Conservation (phyloP, 1,284 basidiomycete genomes). For the Puccinia triticina region DNA sequence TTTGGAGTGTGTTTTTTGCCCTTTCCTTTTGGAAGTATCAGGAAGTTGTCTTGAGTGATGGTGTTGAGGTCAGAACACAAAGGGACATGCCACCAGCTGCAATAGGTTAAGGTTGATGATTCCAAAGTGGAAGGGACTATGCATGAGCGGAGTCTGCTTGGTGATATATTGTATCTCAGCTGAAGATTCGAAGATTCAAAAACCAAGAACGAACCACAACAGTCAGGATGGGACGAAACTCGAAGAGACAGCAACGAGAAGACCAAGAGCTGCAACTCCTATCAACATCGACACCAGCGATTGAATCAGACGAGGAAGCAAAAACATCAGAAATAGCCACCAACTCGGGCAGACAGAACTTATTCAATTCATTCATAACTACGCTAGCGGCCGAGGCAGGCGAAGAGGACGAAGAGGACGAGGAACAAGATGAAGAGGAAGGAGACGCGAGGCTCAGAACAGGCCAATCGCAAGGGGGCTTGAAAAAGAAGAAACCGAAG, state of each 20-base stretch:
- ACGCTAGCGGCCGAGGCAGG: neutral
- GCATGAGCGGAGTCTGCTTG: too few relatives aligned
- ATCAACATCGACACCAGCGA: neutral
- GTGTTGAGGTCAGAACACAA: too few relatives aligned
- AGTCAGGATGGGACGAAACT: slow-evolving; percentile 21
- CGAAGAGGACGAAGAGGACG: slow-evolving; percentile 10
- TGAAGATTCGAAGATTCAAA: too few relatives aligned
- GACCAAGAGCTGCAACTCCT: slow-evolving; percentile 21
- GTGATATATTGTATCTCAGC: too few relatives aligned
- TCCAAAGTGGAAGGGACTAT: too few relatives aligned
- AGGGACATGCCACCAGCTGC: too few relatives aligned
- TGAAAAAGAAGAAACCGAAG: slow-evolving; percentile 14
- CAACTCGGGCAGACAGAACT: neutral
- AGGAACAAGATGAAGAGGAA: neutral
- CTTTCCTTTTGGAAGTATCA: too few relatives aligned
- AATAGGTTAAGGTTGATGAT: too few relatives aligned
- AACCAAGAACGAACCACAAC: neutral
- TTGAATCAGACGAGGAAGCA: slow-evolving; percentile 1
- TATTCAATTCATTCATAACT: slow-evolving; percentile 31
- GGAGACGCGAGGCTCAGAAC: neutral
- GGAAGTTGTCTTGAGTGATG: too few relatives aligned
- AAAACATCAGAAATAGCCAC: neutral
- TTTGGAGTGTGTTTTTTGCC: too few relatives aligned
- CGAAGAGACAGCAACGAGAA: slow-evolving; percentile 24
- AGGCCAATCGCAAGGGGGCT: neutral